phyloP scores from a whole-genome alignment of 2,329 filamentous ascomycete species.

The Exophiala sideris region DNA sequence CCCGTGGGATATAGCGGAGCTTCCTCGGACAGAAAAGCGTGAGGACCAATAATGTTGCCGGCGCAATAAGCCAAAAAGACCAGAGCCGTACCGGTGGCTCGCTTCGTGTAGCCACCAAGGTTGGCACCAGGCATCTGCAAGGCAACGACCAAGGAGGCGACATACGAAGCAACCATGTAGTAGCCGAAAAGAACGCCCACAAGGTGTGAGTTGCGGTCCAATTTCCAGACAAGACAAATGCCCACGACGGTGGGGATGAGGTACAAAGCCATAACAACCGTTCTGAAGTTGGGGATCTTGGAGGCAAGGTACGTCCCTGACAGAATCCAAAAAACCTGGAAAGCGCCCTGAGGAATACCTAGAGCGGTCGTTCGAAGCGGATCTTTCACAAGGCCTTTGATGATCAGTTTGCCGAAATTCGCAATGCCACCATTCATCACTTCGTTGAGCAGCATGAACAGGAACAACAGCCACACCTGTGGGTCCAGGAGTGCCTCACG shows the following conservation, averaged over 20 bases:
- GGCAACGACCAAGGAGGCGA: conserved; percentile 24
- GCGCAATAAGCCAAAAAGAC: conserved; percentile 43
- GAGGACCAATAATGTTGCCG: conserved; percentile 45
- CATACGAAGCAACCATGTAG: conserved; percentile 40
- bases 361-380: conserved; percentile 49
- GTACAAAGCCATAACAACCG: conserved; percentile 52
- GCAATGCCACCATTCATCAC: conserved; percentile 35
- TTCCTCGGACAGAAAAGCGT: conserved; percentile 42
- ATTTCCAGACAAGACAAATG: conserved; percentile 50
- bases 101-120: conserved; percentile 49
- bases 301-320: conserved; percentile 52
- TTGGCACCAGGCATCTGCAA: conserved; percentile 31
- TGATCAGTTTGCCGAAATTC: conserved; percentile 33
- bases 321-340: conserved; percentile 54
- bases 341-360: conserved; percentile 55
- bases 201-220: conserved; percentile 39
- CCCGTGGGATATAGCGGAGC: conserved; percentile 37
- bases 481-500: conserved; percentile 25
- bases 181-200: conserved; percentile 52
- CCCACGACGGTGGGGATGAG: conserved; percentile 52
- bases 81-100: conserved; percentile 45
- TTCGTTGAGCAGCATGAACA: conserved; percentile 26
- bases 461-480: conserved; percentile 26
- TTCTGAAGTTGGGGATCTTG: conserved; percentile 50
- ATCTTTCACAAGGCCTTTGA: conserved; percentile 46